phyloP scores from a whole-genome alignment of 805 yeast genomes.

The Wickerhamomyces bovis region DNA sequence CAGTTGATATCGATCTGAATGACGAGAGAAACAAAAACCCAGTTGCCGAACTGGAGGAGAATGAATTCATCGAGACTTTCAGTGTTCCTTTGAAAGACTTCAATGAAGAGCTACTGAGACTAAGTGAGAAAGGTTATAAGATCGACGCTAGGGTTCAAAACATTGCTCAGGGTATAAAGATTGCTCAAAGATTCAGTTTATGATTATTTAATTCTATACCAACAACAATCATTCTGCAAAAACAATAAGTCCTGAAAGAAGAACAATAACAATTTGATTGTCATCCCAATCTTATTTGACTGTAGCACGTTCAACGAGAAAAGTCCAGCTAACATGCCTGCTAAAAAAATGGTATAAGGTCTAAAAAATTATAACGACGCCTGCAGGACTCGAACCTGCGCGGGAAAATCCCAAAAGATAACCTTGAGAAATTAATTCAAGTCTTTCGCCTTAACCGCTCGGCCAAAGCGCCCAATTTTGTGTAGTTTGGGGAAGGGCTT shows the following conservation, averaged over 20 bases:
- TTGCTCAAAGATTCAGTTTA: slow-evolving; percentile 39
- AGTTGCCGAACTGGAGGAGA: slow-evolving; percentile 72
- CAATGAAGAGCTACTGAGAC: slow-evolving; percentile 43
- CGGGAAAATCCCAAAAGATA: no score
- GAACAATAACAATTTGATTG: no score
- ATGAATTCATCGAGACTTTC: slow-evolving; percentile 89
- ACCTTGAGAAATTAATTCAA: no score
- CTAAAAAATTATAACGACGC: slow-evolving; percentile 16
- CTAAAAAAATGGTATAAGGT: no score
- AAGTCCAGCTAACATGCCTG: no score
- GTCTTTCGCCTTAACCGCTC: no score
- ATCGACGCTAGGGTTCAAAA: slow-evolving; percentile 87
- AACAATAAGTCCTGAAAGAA: no score
- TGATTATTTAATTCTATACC: background rate
- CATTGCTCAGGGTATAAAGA: slow-evolving; percentile 71
- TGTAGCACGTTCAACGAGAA: no score
- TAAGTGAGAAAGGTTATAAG: slow-evolving; percentile 61
- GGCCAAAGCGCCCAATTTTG: slow-evolving; percentile 12
- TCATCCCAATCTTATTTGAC: no score
- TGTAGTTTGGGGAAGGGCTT: no score
- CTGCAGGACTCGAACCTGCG: slow-evolving; percentile 25
- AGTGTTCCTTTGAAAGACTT: slow-evolving; percentile 57
- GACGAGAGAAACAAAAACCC: slow-evolving; percentile 67
- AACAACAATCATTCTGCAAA: no score
- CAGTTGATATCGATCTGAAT: slow-evolving; percentile 66